Evolutionary conservation across 345 rosid genomes (phyloP), one percentile per base, ranked within the genome.

Genomic region (Luvunga scandens): DNA sequence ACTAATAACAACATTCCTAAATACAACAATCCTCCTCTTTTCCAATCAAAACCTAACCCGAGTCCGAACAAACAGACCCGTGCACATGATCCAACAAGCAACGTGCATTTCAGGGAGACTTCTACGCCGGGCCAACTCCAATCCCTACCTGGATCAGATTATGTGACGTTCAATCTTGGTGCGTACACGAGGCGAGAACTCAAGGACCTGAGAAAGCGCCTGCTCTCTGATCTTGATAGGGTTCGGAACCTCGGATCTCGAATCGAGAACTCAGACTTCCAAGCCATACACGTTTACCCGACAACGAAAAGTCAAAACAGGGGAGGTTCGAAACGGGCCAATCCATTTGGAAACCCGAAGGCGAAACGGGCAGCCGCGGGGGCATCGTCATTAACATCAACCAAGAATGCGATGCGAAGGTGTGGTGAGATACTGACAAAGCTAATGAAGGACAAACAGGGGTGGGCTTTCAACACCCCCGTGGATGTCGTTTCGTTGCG

Each of bases 401-500:
- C 55, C 55, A 57, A 62, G 45, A 73, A 63, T 50, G 66, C 73
- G 80, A 79, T 84, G 91, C 80, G 55, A 73, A 63, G 71, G 30
- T 84, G 87, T 73, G 65, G 80, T 33, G 83, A 71, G 81, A 86
- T 88, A 21, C 76, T 88, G 87, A 59, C 66, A 39, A 86, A 81
- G 77, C 53, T 88, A 65, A 83, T 88, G 90, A 81, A 80, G 86
- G 89, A 84, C 86, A 85, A 84, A 66, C 77, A 71, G 33, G 89
- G 79, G 3, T 88, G 86, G 87, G 81, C 88, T 2, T 88, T 88
- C 74, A 88, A 81, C 74, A 45, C 31, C 13, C 90, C 93, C 2
- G 91, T 90, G 14, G 93, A 90, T 28, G 82, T 75, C 4, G 88
- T 45, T 66, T 66, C 75, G 39, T 28, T 85, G 56, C 78, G 84